Evolutionary conservation across 345 rosid genomes (phyloP).

Genomic region (Eucalyptus globulus): DNA sequence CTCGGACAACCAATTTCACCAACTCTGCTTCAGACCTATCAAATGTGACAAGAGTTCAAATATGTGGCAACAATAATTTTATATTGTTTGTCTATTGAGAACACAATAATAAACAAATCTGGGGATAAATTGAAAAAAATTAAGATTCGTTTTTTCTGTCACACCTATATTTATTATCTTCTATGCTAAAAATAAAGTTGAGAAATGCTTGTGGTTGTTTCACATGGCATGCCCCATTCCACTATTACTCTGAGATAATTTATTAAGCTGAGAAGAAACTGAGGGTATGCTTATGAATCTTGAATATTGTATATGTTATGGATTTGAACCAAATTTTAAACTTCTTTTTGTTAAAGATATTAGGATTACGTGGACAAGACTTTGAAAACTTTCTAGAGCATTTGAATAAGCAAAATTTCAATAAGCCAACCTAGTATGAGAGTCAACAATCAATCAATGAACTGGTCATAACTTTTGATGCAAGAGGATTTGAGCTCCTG

Average conservation of each 20-base stretch:
- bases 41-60: background rate
- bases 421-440: background rate
- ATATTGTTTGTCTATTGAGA: too few relatives aligned
- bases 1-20: accelerated
- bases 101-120: accelerated
- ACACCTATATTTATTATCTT: background rate
- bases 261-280: background rate
- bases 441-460: background rate
- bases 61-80: too few relatives aligned
- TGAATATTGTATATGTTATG: background rate
- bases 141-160: too few relatives aligned
- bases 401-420: background rate
- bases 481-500: accelerated
- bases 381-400: background rate
- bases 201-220: background rate
- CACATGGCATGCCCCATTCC: background rate
- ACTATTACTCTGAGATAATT: background rate
- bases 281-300: background rate
- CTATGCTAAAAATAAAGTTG: background rate
- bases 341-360: background rate
- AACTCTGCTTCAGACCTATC: accelerated
- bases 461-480: background rate
- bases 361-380: background rate
- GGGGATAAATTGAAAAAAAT: accelerated
- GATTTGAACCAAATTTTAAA: background rate